Conservation (phyloP, 345 rosid genomes). For the Geranium brycei region DNA sequence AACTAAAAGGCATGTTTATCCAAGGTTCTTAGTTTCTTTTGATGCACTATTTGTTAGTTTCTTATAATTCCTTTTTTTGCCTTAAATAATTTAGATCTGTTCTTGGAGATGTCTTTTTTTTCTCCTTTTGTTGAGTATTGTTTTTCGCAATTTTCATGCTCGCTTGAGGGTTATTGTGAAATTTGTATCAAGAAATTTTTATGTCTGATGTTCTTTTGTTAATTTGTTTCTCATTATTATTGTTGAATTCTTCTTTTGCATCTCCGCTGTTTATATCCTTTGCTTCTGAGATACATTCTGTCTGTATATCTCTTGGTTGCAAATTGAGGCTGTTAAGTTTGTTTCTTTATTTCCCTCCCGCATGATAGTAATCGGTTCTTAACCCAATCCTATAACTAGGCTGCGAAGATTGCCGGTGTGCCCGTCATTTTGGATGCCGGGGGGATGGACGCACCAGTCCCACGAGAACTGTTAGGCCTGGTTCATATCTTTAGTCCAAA, state of each 20-base stretch:
- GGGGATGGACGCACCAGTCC: slow-evolving; percentile 80
- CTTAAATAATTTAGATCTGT: background rate
- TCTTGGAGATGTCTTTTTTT: background rate
- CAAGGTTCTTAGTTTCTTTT: background rate
- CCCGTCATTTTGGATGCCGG: slow-evolving; percentile 88
- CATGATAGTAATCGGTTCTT: background rate
- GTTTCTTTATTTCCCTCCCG: background rate
- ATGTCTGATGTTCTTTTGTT: background rate
- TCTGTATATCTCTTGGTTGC: background rate
- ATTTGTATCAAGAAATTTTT: background rate
- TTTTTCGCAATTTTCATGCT: no score
- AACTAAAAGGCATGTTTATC: background rate
- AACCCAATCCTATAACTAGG: slow-evolving; percentile 19
- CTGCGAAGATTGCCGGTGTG: slow-evolving; percentile 69
- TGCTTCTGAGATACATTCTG: background rate
- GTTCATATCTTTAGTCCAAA: slow-evolving; percentile 86
- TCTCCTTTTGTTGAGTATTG: background rate
- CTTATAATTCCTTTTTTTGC: background rate
- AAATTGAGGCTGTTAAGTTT: background rate
- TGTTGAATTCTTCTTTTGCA: background rate
- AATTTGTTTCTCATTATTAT: no score
- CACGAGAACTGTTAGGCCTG: slow-evolving; percentile 44
- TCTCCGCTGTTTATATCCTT: background rate
- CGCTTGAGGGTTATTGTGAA: background rate
- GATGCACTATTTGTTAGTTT: background rate